A percentile compares a stretch with the other conserved stretches of the same genome.
Conservation (phyloP, 73 alveolate genomes). For the Uronychia binucleata region DNA sequence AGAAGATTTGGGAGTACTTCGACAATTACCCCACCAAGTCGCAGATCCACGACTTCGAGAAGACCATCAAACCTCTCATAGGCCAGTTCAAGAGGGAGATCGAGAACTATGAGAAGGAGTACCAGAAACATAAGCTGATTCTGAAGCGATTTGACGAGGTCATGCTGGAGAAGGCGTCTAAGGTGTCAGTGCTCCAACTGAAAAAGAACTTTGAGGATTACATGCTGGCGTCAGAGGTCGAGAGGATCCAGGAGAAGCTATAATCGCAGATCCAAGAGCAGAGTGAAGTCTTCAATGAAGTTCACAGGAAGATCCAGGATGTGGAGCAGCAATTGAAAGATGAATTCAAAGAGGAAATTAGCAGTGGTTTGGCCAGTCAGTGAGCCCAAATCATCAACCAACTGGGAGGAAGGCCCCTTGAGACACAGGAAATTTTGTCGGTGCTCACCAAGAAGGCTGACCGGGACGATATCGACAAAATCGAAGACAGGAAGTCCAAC, state of each 20-base stretch:
- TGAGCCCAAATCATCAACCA: background rate
- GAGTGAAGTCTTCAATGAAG: background rate
- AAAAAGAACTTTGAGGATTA: background rate
- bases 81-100: background rate
- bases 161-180: background rate
- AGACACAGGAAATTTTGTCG: background rate
- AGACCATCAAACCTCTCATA: background rate
- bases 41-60: background rate
- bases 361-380: background rate
- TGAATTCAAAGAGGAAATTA: background rate
- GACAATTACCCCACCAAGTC: background rate
- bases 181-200: background rate
- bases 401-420: background rate
- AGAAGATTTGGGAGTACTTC: background rate
- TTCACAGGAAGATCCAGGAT: background rate
- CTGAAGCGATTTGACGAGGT: background rate
- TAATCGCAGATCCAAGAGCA: background rate
- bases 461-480: background rate
- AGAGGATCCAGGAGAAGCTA: background rate
- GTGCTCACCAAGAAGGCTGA: background rate
- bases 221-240: background rate
- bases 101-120: background rate
- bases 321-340: background rate
- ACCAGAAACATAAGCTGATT: background rate
- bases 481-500: background rate